Percentiles rank a stretch among this genome's conserved stretches.
Conservation (phyloP, 768 basidiomycete genomes). For the Ramaria sp. region DNA sequence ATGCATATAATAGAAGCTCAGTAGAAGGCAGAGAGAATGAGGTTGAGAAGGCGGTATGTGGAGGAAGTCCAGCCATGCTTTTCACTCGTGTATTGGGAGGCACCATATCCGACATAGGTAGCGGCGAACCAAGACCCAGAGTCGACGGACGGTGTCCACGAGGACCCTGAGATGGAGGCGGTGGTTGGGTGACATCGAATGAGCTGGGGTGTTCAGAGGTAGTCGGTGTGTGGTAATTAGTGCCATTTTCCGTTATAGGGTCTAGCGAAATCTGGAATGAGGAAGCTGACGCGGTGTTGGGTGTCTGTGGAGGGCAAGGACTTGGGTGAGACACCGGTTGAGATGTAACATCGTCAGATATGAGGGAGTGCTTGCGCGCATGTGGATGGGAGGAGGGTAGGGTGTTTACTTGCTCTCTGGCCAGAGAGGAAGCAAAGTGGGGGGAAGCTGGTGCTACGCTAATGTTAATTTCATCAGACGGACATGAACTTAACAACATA, state of each 20-base stretch:
- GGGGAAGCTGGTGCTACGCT: constrained; percentile 2
- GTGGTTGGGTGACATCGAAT: constrained; percentile 9
- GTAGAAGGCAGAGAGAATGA: constrained; percentile 39
- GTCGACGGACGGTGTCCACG: constrained; percentile 24
- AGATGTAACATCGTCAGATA: constrained; percentile 31
- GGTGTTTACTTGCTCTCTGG: neutral
- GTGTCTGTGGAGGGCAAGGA: constrained; percentile 15
- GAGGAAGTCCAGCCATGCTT: constrained; percentile 8
- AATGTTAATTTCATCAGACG: neutral
- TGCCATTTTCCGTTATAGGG: constrained; percentile 33
- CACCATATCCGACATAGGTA: neutral
- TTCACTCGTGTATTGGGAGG: neutral
- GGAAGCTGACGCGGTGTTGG: constrained; percentile 34
- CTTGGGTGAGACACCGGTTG: constrained; percentile 19
- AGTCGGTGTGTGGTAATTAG: constrained; percentile 26
- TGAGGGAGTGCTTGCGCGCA: constrained; percentile 61
- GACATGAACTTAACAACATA: neutral
- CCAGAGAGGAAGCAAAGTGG: constrained; percentile 6
- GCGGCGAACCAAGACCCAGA: constrained; percentile 13
- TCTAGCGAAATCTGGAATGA: constrained; percentile 39
- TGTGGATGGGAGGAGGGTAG: constrained; percentile 47
- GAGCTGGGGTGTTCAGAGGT: constrained; percentile 22
- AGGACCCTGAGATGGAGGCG: constrained; percentile 25
- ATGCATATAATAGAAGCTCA: constrained; percentile 75
- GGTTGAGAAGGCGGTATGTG: constrained; percentile 33